phyloP scores from a whole-genome alignment of 2,329 filamentous ascomycete genomes.

The Ophiostoma himal-ulmi region DNA sequence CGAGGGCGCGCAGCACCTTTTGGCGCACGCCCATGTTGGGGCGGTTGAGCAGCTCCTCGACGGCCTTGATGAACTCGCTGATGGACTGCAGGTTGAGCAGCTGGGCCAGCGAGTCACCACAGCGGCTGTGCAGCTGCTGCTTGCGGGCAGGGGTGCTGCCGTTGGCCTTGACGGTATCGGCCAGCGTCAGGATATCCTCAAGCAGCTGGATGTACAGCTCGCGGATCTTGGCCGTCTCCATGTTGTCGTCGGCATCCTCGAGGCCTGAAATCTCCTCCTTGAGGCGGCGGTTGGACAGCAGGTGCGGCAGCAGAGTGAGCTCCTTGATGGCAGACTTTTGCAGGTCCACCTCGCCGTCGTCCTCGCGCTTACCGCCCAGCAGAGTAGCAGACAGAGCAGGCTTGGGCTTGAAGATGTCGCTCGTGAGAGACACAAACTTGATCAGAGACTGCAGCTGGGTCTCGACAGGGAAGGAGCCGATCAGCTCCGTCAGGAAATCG shows the following conservation, averaged over 20 bases:
- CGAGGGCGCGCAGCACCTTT: slow-evolving; percentile 74
- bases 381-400: slow-evolving; percentile 67
- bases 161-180: slow-evolving; percentile 53
- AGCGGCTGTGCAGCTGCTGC: slow-evolving; percentile 51
- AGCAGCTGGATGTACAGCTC: slow-evolving; percentile 64
- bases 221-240: slow-evolving; percentile 60
- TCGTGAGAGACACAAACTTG: slow-evolving; percentile 68
- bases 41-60: slow-evolving; percentile 72
- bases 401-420: slow-evolving; percentile 69
- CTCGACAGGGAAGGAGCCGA: slow-evolving; percentile 64
- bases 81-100: slow-evolving; percentile 82
- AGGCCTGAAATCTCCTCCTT: slow-evolving; percentile 51
- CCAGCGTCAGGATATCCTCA: slow-evolving; percentile 59
- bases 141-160: background rate
- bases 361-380: slow-evolving; percentile 53
- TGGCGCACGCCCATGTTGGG: slow-evolving; percentile 69
- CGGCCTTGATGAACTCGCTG: slow-evolving; percentile 80
- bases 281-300: slow-evolving; percentile 54
- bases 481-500: slow-evolving; percentile 68
- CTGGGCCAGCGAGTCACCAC: slow-evolving; percentile 67
- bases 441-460: slow-evolving; percentile 73
- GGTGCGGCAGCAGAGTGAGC: slow-evolving; percentile 51
- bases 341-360: slow-evolving; percentile 39
- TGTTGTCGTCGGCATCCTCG: slow-evolving; percentile 58
- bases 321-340: slow-evolving; percentile 49